A percentile compares a stretch with the other conserved stretches of the same genome.
These are phyloP conservation scores for Apiospora kogelbergensis DNA, from an alignment of 2,329 filamentous ascomycete species.

Conservation along the genomic window DNA sequence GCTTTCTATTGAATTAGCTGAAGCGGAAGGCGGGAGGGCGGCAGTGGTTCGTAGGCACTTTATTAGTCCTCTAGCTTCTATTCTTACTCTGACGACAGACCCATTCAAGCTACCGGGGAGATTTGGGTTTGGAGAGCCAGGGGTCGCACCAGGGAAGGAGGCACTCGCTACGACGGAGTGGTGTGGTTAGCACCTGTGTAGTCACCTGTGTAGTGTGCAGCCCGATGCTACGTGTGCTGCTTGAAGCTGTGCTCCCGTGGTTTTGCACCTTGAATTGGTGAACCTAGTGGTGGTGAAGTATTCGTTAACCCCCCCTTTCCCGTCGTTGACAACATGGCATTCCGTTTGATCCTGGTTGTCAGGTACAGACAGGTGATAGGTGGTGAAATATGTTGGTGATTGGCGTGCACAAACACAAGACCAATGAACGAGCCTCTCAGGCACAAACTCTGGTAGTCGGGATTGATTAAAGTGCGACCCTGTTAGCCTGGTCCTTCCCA, in stretches of 20 bases:
- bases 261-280: not conserved
- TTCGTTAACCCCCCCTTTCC: not conserved
- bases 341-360: not conserved
- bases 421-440: conserved; percentile 1
- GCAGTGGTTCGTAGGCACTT: not conserved
- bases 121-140: not conserved
- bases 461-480: not conserved
- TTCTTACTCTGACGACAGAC: not conserved
- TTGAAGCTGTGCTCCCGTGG: not conserved
- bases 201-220: not conserved
- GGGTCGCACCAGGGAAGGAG: not conserved
- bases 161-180: not conserved
- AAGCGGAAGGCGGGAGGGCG: not conserved
- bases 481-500: not conserved
- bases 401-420: not conserved
- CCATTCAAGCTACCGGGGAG: not conserved
- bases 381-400: no score
- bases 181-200: not conserved
- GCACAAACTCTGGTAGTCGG: not conserved
- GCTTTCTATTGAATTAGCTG: conserved; percentile 6
- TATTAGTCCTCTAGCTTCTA: not conserved
- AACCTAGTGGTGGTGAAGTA: not conserved
- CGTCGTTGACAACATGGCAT: not conserved
- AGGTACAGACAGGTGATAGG: no score
- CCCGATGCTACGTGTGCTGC: not conserved